Evolutionary conservation across 2,329 filamentous ascomycete genomes (phyloP).

Genomic region (Xylariaceae sp.): DNA sequence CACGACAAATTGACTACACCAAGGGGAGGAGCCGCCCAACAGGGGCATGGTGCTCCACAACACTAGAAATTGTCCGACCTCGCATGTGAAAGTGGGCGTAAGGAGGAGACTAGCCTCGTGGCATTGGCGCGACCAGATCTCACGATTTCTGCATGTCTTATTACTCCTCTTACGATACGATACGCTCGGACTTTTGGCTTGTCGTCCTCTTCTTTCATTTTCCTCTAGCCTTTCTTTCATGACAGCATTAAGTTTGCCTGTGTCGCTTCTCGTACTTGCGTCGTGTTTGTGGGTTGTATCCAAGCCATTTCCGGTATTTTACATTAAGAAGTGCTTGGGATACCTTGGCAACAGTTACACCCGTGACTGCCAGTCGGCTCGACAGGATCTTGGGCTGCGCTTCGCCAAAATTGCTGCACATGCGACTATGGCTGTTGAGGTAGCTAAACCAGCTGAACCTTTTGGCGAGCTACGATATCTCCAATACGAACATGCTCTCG

Average conservation of each 20-base stretch:
- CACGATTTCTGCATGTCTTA: slow-evolving; percentile 14
- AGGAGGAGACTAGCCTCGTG: slow-evolving; percentile 9
- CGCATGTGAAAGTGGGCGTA: slow-evolving; percentile 32
- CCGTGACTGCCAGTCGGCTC: neutral
- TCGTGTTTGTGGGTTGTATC: neutral
- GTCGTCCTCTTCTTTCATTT: neutral
- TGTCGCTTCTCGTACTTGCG: neutral
- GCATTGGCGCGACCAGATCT: slow-evolving; percentile 8
- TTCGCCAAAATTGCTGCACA: neutral
- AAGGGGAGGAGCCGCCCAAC: too few species aligned
- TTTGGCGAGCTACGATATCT: slow-evolving; percentile 61
- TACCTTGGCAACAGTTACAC: neutral
- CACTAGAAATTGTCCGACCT: slow-evolving; percentile 4
- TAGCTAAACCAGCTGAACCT: slow-evolving; percentile 37
- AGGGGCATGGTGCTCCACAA: too few species aligned
- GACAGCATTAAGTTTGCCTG: neutral
- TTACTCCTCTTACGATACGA: slow-evolving; percentile 8
- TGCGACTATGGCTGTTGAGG: slow-evolving; percentile 43
- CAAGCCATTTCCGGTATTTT: neutral
- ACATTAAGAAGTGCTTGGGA: neutral
- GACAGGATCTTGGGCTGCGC: neutral
- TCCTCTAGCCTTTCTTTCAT: neutral
- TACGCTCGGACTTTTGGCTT: neutral
- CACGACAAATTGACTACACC: too few species aligned
- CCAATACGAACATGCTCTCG: slow-evolving; percentile 66